A percentile compares a stretch with the other conserved stretches of the same genome.
Conservation (phyloP, 176 grass and related monocot genomes). For the Oryza meyeriana region DNA sequence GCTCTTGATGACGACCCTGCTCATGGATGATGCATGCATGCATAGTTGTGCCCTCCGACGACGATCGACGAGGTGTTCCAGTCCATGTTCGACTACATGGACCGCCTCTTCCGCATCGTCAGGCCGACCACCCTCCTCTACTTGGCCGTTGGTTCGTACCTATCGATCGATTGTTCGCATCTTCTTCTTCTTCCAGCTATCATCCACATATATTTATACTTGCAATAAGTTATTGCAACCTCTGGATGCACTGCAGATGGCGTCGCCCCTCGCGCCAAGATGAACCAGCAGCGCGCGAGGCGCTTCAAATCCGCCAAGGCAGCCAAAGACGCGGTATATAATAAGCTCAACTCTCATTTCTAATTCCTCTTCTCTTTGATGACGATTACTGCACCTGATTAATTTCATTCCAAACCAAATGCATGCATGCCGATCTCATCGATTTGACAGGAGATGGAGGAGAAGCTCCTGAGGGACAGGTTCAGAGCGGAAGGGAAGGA, state of each 20-base stretch:
- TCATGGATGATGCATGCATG: background rate
- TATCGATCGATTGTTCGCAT: too few relatives aligned
- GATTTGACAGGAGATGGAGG: slow-evolving; percentile 35
- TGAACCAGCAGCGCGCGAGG: slow-evolving; percentile 71
- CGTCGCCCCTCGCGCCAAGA: slow-evolving; percentile 73
- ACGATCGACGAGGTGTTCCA: slow-evolving; percentile 64
- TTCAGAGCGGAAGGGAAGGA: slow-evolving; percentile 27
- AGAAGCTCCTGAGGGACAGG: slow-evolving; percentile 24
- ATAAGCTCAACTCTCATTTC: too few relatives aligned
- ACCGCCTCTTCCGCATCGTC: slow-evolving; percentile 47
- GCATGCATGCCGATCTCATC: too few relatives aligned
- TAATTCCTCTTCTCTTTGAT: too few relatives aligned
- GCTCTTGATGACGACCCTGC: too few relatives aligned
- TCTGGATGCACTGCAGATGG: slow-evolving; percentile 45
- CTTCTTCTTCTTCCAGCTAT: too few relatives aligned
- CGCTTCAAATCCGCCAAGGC: slow-evolving; percentile 62
- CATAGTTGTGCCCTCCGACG: slow-evolving; percentile 32
- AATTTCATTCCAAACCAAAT: too few relatives aligned
- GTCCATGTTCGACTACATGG: slow-evolving; percentile 59
- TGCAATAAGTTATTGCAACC: too few relatives aligned
- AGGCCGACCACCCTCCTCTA: slow-evolving; percentile 60
- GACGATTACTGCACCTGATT: too few relatives aligned
- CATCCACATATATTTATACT: too few relatives aligned
- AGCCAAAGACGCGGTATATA: slow-evolving; percentile 48
- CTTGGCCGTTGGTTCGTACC: slow-evolving; percentile 60